Percentiles rank a stretch among this genome's conserved stretches.
These are phyloP conservation scores for Dorcoceras hygrometricum DNA, from an alignment of 257 asterid genomes.

Conservation along the genomic window DNA sequence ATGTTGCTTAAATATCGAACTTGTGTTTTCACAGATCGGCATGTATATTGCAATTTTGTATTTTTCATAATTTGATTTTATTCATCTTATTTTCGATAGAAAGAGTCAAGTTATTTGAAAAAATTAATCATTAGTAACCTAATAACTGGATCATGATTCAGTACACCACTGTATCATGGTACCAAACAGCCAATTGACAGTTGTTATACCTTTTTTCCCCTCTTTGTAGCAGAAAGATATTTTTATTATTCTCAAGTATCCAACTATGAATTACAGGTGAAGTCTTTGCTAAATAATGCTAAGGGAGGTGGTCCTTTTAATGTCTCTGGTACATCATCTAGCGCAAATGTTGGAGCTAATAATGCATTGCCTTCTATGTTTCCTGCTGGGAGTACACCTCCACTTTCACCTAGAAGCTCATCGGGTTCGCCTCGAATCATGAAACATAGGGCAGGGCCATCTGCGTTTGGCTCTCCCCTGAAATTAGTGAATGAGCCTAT, in stretches of 20 bases:
- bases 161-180: not conserved
- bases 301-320: constrained; percentile 72
- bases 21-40: not conserved
- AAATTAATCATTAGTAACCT: not conserved
- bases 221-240: constrained; percentile 13
- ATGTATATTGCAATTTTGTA: not conserved
- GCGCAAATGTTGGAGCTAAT: constrained; percentile 57
- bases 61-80: not conserved
- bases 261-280: constrained; percentile 52
- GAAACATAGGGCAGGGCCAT: constrained; percentile 87
- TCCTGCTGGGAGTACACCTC: constrained; percentile 98
- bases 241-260: constrained; percentile 20
- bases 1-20: no score
- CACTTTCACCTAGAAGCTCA: constrained; percentile 98
- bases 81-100: not conserved
- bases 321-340: constrained; percentile 56
- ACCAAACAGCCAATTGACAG: constrained; percentile 17
- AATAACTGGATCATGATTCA: not conserved
- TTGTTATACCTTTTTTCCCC: constrained; percentile 15
- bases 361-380: constrained; percentile 95
- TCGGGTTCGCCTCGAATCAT: constrained; percentile 88
- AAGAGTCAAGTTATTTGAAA: not conserved
- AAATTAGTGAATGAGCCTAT: constrained; percentile 79
- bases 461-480: constrained; percentile 81
- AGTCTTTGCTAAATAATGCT: constrained; percentile 81